Evolutionary conservation across 2,329 filamentous ascomycete species (phyloP).

Genomic region (Exophiala spinifera): DNA sequence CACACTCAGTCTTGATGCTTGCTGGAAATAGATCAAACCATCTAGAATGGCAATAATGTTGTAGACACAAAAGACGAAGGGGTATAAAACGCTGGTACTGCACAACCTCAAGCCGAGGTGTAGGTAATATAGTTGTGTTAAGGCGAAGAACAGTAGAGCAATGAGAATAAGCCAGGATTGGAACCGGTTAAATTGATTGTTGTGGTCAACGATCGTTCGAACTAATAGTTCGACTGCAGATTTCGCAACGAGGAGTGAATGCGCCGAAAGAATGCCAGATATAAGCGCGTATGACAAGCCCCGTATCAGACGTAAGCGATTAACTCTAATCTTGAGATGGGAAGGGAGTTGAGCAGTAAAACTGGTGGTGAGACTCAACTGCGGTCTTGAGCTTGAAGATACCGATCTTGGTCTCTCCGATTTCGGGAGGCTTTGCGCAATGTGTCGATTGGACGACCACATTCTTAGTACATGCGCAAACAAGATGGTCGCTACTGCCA

Average conservation of each 20-base stretch:
- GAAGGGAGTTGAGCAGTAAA: slow-evolving; percentile 41
- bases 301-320: slow-evolving; percentile 69
- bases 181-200: slow-evolving; percentile 94
- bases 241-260: slow-evolving; percentile 89
- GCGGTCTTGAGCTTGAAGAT: slow-evolving; percentile 29
- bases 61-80: slow-evolving; percentile 96
- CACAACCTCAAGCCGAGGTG: slow-evolving; percentile 91
- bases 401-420: slow-evolving; percentile 24
- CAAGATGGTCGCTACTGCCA: slow-evolving; percentile 67
- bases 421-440: slow-evolving; percentile 24
- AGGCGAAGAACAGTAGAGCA: slow-evolving; percentile 73
- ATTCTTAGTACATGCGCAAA: slow-evolving; percentile 49
- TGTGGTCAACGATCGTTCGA: slow-evolving; percentile 70
- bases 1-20: slow-evolving; percentile 73
- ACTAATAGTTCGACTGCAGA: slow-evolving; percentile 94
- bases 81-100: slow-evolving; percentile 93
- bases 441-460: slow-evolving; percentile 28
- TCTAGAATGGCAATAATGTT: slow-evolving; percentile 98
- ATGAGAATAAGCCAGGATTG: slow-evolving; percentile 90
- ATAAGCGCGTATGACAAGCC: slow-evolving; percentile 87
- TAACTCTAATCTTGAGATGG: slow-evolving; percentile 43
- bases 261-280: slow-evolving; percentile 89
- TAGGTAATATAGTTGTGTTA: slow-evolving; percentile 91
- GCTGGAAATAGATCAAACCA: slow-evolving; percentile 93
- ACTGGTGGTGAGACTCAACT: slow-evolving; percentile 33